phyloP scores from a whole-genome alignment of 2,329 filamentous ascomycete genomes.

The Chaetomium strumarium region DNA sequence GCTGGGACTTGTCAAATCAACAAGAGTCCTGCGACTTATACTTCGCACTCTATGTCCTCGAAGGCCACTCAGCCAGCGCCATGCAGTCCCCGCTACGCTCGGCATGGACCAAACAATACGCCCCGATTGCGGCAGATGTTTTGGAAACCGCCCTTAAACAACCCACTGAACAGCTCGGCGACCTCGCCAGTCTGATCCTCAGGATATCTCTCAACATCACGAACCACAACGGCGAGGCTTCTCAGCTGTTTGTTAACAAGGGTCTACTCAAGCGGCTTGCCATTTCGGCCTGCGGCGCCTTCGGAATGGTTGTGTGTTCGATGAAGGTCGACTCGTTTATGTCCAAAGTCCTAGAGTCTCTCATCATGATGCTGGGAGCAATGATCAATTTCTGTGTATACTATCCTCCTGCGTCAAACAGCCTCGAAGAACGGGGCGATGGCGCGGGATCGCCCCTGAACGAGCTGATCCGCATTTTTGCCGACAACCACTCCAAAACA shows the following conservation, averaged over 20 bases:
- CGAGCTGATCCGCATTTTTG: conserved; percentile 58
- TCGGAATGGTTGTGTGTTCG: conserved; percentile 42
- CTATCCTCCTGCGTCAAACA: conserved; percentile 54
- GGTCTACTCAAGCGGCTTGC: conserved; percentile 46
- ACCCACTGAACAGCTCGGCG: conserved; percentile 34
- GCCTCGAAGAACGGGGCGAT: conserved; percentile 37
- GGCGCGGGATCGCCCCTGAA: conserved; percentile 44
- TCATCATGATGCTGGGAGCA: conserved; percentile 73
- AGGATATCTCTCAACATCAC: conserved; percentile 79
- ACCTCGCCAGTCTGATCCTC: conserved; percentile 46
- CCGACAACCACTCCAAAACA: conserved; percentile 59
- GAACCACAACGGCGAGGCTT: conserved; percentile 69
- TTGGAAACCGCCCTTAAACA: conserved; percentile 36
- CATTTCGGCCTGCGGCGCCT: conserved; percentile 45
- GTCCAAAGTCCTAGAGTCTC: conserved; percentile 54
- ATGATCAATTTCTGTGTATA: conserved; percentile 86
- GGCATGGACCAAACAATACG: conserved; percentile 44
- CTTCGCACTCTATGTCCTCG: conserved; percentile 44
- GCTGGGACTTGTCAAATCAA: conserved; percentile 33
- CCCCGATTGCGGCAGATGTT: conserved; percentile 47
- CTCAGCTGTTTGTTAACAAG: conserved; percentile 60
- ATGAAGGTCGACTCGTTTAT: conserved; percentile 45
- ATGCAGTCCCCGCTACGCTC: conserved; percentile 38
- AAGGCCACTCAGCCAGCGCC: conserved; percentile 46
- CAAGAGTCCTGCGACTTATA: conserved; percentile 36